Evolutionary conservation across 768 basidiomycete genomes (phyloP).

Genomic region (Boletus sensibilis): DNA sequence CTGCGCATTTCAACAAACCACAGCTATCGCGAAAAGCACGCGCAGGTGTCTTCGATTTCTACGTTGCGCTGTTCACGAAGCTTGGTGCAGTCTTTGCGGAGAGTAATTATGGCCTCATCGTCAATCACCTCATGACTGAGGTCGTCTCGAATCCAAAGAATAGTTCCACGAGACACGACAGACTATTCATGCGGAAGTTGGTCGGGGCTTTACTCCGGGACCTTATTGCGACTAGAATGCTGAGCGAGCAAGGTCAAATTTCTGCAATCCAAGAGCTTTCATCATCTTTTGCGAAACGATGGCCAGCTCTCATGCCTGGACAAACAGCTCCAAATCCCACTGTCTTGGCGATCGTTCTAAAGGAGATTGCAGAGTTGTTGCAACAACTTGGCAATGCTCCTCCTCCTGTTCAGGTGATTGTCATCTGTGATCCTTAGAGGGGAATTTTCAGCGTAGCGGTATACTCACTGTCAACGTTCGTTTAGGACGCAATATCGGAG

Average conservation of each 20-base stretch:
- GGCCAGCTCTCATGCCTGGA: conserved; percentile 92
- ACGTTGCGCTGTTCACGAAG: conserved; percentile 69
- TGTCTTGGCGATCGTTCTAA: conserved; percentile 70
- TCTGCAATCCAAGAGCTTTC: conserved; percentile 85
- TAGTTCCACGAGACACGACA: conserved; percentile 65
- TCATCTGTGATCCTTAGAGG: neutral
- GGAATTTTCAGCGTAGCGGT: neutral
- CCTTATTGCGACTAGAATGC: conserved; percentile 81
- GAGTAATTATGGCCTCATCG: conserved; percentile 74
- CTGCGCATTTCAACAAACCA: conserved; percentile 76
- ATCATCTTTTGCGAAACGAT: conserved; percentile 78
- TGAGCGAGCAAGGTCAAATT: conserved; percentile 94
- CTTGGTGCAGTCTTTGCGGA: conserved; percentile 83
- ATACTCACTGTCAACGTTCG: neutral
- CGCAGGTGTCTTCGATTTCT: conserved; percentile 88
- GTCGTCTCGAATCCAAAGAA: conserved; percentile 63
- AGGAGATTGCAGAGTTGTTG: conserved; percentile 82
- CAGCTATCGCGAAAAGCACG: conserved; percentile 65
- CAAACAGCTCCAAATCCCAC: conserved; percentile 65
- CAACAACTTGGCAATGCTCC: conserved; percentile 92
- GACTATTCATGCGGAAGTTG: conserved; percentile 64
- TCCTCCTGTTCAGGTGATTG: conserved; percentile 72
- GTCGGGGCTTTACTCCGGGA: conserved; percentile 80
- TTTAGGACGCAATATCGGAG: conserved; percentile 80
- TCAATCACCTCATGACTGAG: conserved; percentile 75